A percentile compares a stretch with the other conserved stretches of the same genome.
Evolutionary conservation across 2,329 filamentous ascomycete species (phyloP).

Genomic region (Monosporascus sp.): DNA sequence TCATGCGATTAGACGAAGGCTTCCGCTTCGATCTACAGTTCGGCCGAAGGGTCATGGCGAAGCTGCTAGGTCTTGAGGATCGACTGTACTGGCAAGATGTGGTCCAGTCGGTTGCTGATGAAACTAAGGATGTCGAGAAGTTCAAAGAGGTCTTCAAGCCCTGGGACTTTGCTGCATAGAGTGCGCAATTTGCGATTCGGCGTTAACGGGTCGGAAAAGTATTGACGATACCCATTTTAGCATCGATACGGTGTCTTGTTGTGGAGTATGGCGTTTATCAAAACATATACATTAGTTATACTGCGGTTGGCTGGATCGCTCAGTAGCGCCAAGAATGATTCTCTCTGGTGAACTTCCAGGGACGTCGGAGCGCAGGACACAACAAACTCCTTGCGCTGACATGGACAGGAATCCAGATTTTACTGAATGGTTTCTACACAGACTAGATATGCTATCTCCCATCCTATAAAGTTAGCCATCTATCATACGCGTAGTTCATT

Average conservation of each 20-base stretch:
- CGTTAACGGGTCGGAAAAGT: slow-evolving; percentile 14
- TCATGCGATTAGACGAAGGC: slow-evolving; percentile 66
- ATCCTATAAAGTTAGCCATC: too few relatives aligned
- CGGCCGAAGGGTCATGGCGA: slow-evolving; percentile 79
- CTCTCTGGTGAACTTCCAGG: too few relatives aligned
- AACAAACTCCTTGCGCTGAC: too few relatives aligned
- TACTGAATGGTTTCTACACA: too few relatives aligned
- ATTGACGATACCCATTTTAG: slow-evolving; percentile 22
- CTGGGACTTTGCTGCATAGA: slow-evolving; percentile 71
- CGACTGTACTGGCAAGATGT: slow-evolving; percentile 84
- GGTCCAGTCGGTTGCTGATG: slow-evolving; percentile 69
- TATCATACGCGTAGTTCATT: too few relatives aligned
- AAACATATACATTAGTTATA: too few relatives aligned
- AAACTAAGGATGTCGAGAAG: slow-evolving; percentile 68
- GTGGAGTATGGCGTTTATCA: not conserved
- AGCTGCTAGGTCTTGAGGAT: slow-evolving; percentile 73
- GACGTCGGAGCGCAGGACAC: too few relatives aligned
- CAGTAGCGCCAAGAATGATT: not conserved
- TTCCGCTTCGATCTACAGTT: slow-evolving; percentile 88
- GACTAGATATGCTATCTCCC: too few relatives aligned
- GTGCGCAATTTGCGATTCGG: slow-evolving; percentile 6
- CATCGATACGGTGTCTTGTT: slow-evolving; percentile 7
- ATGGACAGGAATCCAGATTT: too few relatives aligned
- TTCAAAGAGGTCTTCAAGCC: slow-evolving; percentile 79
- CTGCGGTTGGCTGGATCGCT: too few relatives aligned